These are phyloP conservation scores for Solanum ahanhuiri DNA, from an alignment of 257 asterid genomes.

Conservation along the genomic window DNA sequence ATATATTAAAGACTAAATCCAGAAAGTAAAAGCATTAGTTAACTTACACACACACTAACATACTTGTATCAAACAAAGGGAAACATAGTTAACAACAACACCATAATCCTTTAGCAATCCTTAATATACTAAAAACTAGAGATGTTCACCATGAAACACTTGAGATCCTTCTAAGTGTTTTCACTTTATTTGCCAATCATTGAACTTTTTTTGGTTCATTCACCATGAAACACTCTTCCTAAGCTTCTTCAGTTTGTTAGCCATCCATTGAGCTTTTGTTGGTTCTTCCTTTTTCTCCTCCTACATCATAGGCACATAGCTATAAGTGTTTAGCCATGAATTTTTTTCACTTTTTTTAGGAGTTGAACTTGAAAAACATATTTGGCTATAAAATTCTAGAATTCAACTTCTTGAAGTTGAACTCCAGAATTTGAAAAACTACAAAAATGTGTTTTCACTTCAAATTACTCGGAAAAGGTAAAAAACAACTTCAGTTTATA, in stretches of 20 bases:
- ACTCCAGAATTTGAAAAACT: not conserved
- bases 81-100: not conserved
- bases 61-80: not conserved
- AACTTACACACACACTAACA: not conserved
- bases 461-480: not conserved
- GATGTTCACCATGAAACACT: not conserved
- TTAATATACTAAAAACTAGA: not conserved
- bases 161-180: not conserved
- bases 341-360: not conserved
- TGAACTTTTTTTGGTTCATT: too few relatives aligned
- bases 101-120: not conserved
- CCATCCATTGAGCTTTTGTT: not conserved
- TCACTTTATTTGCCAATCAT: not conserved
- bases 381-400: too few relatives aligned
- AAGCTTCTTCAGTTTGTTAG: too few relatives aligned
- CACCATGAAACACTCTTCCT: too few relatives aligned
- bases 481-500: not conserved
- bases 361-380: not conserved
- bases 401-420: not conserved
- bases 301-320: not conserved
- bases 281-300: not conserved
- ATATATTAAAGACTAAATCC: not conserved
- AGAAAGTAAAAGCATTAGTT: not conserved
- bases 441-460: fast-evolving
- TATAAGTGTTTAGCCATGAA: not conserved